Conservation (phyloP, 2,329 filamentous ascomycete genomes). For the Fusarium subglutinans region DNA sequence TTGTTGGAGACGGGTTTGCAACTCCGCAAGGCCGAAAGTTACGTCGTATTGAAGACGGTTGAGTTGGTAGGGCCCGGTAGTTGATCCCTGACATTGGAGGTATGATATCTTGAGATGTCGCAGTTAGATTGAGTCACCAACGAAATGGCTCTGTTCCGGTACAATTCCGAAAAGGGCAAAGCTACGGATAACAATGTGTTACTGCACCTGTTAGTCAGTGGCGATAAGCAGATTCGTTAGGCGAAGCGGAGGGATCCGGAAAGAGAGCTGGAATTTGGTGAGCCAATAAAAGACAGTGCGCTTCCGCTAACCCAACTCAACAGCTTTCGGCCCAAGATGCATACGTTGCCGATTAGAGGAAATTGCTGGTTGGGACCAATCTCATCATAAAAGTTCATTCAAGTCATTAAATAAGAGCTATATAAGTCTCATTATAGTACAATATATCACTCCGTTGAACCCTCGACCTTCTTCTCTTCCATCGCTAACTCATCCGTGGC, state of each 20-base stretch:
- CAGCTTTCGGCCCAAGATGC: neutral
- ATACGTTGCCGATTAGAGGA: neutral
- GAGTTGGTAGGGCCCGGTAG: neutral
- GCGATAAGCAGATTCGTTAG: neutral
- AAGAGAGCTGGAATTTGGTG: neutral
- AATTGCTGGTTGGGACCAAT: rapidly evolving
- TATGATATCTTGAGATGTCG: neutral
- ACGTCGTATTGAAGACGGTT: neutral
- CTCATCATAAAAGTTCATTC: rapidly evolving
- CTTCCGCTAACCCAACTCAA: neutral
- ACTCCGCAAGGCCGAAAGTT: neutral
- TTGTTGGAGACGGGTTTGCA: neutral
- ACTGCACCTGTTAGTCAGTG: neutral
- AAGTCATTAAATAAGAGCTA: neutral
- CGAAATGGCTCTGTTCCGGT: rapidly evolving
- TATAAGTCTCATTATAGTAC: neutral
- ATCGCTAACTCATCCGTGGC: conserved; percentile 18
- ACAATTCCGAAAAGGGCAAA: neutral
- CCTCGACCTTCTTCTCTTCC: conserved; percentile 20
- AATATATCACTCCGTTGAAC: neutral
- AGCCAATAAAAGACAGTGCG: neutral
- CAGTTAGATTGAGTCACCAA: too few relatives aligned
- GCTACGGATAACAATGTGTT: neutral
- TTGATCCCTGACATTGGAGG: neutral
- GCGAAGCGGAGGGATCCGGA: neutral